Evolutionary conservation across 306 rosid species (phyloP).

Genomic region (Echinosophora koreensis): DNA sequence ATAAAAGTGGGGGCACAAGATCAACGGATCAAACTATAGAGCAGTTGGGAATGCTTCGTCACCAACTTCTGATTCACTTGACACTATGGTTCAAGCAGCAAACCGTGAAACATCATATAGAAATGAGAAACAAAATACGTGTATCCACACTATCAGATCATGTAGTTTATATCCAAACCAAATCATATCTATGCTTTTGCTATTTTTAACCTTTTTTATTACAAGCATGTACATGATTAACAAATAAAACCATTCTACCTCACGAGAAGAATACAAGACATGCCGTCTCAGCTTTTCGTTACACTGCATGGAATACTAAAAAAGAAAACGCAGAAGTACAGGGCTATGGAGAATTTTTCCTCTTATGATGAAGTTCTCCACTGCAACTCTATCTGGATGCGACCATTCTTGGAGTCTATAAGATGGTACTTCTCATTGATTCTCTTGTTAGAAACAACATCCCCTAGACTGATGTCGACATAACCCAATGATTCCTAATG

Average conservation of each 20-base stretch:
- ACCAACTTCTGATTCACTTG: background rate
- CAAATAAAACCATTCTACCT: constrained; percentile 42
- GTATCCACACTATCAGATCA: background rate
- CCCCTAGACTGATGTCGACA: constrained; percentile 68
- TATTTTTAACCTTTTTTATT: constrained; percentile 38
- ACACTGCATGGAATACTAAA: constrained; percentile 37
- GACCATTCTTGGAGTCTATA: constrained; percentile 96
- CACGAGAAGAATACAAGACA: constrained; percentile 36
- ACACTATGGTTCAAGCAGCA: background rate
- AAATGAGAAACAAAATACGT: background rate
- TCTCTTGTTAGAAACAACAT: constrained; percentile 77
- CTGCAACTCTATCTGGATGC: constrained; percentile 84
- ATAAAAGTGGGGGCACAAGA: background rate
- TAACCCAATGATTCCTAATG: constrained; percentile 88
- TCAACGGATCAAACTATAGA: background rate
- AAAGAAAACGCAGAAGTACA: background rate
- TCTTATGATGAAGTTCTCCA: constrained; percentile 72
- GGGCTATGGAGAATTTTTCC: constrained; percentile 15
- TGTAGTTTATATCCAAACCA: constrained; percentile 29
- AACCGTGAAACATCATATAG: background rate
- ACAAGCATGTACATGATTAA: constrained; percentile 52
- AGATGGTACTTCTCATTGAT: constrained; percentile 89
- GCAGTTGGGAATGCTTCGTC: no score
- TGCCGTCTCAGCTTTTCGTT: constrained; percentile 13
- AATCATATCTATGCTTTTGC: constrained; percentile 43